A percentile compares a stretch with the other conserved stretches of the same genome.
phyloP scores from a whole-genome alignment of 306 rosid genomes.

The Neltuma alba region DNA sequence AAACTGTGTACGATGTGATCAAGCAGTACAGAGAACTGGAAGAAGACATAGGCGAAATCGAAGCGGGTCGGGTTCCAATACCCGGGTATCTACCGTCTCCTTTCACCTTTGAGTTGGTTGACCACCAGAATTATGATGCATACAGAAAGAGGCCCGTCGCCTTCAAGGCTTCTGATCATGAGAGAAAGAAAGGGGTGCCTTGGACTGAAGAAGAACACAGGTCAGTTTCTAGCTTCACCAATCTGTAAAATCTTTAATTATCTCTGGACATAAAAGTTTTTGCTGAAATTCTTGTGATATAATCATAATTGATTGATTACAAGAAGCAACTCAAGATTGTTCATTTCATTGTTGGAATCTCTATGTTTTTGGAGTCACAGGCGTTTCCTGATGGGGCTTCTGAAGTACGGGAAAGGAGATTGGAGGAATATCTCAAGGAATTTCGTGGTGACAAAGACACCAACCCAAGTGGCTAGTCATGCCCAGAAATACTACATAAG shows the following conservation, averaged over 20 bases:
- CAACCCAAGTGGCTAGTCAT: slow-evolving; percentile 59
- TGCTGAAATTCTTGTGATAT: slow-evolving; percentile 1
- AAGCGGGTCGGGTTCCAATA: slow-evolving; percentile 78
- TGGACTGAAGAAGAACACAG: slow-evolving; percentile 93
- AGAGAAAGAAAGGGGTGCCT: slow-evolving; percentile 72
- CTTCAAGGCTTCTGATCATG: slow-evolving; percentile 67
- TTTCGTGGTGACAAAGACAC: slow-evolving; percentile 69
- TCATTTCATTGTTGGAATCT: slow-evolving; percentile 10
- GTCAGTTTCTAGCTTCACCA: slow-evolving; percentile 43
- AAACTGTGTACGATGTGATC: slow-evolving; percentile 76
- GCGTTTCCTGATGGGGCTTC: slow-evolving; percentile 85
- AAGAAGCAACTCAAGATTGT: neutral
- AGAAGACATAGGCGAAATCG: slow-evolving; percentile 83
- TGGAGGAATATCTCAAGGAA: slow-evolving; percentile 93
- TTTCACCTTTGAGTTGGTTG: slow-evolving; percentile 64
- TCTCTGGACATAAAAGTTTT: too few relatives aligned
- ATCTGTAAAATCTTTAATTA: slow-evolving; percentile 2
- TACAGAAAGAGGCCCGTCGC: slow-evolving; percentile 53
- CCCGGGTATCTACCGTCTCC: slow-evolving; percentile 74
- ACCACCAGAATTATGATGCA: slow-evolving; percentile 59
- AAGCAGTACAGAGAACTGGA: slow-evolving; percentile 82
- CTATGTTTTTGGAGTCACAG: slow-evolving; percentile 39
- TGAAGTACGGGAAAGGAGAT: slow-evolving; percentile 88
- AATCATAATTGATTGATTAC: neutral
- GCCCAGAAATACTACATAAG: slow-evolving; percentile 87